These are phyloP conservation scores for Pichia sporocuriosa DNA, from an alignment of 805 yeast species.

Conservation along the genomic window DNA sequence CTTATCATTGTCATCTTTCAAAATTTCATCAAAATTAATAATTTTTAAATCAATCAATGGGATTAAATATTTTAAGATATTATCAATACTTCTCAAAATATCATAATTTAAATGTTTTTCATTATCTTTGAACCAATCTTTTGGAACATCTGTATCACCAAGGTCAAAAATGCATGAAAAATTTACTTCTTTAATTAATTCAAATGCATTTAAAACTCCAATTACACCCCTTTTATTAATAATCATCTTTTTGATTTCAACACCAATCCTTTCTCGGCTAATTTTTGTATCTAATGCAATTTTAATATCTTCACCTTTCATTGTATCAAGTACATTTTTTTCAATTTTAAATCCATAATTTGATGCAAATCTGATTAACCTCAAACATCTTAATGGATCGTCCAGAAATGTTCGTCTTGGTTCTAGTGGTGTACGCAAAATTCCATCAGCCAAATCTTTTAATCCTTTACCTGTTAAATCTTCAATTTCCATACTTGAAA, in stretches of 20 bases:
- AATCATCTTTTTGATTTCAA: slow-evolving; percentile 75
- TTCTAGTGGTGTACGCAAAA: slow-evolving; percentile 80
- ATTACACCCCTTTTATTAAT: slow-evolving; percentile 32
- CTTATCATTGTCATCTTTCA: slow-evolving; percentile 18
- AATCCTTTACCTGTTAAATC: slow-evolving; percentile 79
- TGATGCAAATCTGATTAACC: slow-evolving; percentile 81
- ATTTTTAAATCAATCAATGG: slow-evolving; percentile 15
- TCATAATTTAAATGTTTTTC: slow-evolving; percentile 10
- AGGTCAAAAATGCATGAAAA: slow-evolving; percentile 54
- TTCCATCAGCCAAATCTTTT: slow-evolving; percentile 59
- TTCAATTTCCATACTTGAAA: slow-evolving; percentile 62
- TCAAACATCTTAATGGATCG: slow-evolving; percentile 85
- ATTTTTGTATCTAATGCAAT: slow-evolving; percentile 62
- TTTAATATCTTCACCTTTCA: slow-evolving; percentile 55
- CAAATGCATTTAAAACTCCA: slow-evolving; percentile 58
- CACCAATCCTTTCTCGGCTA: slow-evolving; percentile 85
- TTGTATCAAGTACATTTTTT: slow-evolving; percentile 49
- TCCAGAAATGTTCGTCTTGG: slow-evolving; percentile 84
- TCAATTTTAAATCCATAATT: slow-evolving; percentile 67
- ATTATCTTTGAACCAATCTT: slow-evolving; percentile 17
- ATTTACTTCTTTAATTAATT: slow-evolving; percentile 46
- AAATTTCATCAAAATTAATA: background rate
- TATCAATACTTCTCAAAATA: slow-evolving; percentile 16
- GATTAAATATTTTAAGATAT: slow-evolving; percentile 17
- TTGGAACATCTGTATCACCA: slow-evolving; percentile 22